A percentile compares a stretch with the other conserved stretches of the same genome.
Conservation (phyloP, 306 rosid genomes). For the Pyrus bretschneideri region DNA sequence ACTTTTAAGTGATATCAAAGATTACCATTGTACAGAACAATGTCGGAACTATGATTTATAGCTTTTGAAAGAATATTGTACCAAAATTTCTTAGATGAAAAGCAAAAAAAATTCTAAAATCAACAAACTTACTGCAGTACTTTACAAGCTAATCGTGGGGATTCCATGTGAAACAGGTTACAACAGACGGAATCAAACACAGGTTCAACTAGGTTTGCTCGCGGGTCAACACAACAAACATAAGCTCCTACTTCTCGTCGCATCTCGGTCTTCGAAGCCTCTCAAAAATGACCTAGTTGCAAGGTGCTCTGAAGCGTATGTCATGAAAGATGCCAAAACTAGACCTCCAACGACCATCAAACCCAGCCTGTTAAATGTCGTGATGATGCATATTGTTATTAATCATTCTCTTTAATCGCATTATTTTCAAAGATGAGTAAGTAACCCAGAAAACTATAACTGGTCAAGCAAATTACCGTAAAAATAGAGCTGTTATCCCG, state of each 20-base stretch:
- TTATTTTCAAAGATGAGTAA: background rate
- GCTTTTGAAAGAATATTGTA: conserved; percentile 28
- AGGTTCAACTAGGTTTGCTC: conserved; percentile 12
- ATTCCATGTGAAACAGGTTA: background rate
- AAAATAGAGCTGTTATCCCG: conserved; percentile 87
- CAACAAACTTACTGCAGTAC: conserved; percentile 23
- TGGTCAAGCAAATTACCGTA: conserved; percentile 39
- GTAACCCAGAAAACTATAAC: background rate
- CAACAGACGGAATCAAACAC: conserved; percentile 5
- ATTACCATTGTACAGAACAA: background rate
- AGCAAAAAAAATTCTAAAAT: conserved; percentile 6
- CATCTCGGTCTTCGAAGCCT: conserved; percentile 70
- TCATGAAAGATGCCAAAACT: conserved; percentile 85
- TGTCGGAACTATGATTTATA: background rate
- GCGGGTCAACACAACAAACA: conserved; percentile 50
- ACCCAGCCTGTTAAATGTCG: conserved; percentile 58
- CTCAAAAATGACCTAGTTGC: conserved; percentile 69
- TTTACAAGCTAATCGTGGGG: conserved; percentile 14
- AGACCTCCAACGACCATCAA: conserved; percentile 86
- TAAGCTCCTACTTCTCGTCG: conserved; percentile 34
- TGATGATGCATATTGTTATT: background rate
- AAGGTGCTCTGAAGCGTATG: conserved; percentile 87
- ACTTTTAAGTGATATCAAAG: background rate
- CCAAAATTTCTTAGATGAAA: conserved; percentile 21
- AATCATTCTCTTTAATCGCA: background rate